Evolutionary conservation across 305 asterid genomes (phyloP), one percentile per base, ranked within the genome.

Genomic region (Fraxinus velutina): DNA sequence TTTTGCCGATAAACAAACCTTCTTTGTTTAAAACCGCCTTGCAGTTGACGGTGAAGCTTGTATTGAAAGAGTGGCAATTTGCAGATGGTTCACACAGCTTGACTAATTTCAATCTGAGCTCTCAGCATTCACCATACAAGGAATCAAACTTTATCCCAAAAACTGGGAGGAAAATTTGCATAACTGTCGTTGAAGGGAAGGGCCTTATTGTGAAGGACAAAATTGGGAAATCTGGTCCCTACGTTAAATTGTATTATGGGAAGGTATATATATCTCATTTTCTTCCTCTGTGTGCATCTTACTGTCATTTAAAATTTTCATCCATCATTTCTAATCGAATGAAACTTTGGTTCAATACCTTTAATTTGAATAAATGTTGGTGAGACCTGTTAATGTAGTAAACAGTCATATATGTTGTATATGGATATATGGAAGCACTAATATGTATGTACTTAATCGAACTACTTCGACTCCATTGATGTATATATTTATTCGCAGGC

Each of bases 41-140:
- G 90, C 97, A 96, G 99, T 86, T 96, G 90, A 87, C 89, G 0
- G 93, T 94, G 88, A 94, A 87, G 88, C 97, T 96, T 75, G 86
- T 86, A 64, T 88, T 94, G 82, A 96, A 96, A 84, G 99, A 96
- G 88, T 96, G 99, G 99, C 96, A 92, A 68, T 96, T 91, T 89
- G 84, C 99, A 50, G 98, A 96, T 87, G 99, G 98, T 70, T 91
- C 94, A 30, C 93, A 86, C 80, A 90, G 91, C 93, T 83, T 75
- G 57, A 83, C 83, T 70, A 84, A 80, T 84, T 79, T 86, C 33
- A 86, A 82, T 73, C 62, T 83, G 17, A 83, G 94, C 85, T 90
- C 94, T 77, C 87, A 78, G 47, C 90, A 79, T 77, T 85, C 97
- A 12, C 80, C 89, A 47, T 87, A 83, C 39, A 90, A 92, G 39